Base-by-base conservation (phyloP, 2,329 filamentous ascomycete genomes). In the Cercospora sojina region DNA sequence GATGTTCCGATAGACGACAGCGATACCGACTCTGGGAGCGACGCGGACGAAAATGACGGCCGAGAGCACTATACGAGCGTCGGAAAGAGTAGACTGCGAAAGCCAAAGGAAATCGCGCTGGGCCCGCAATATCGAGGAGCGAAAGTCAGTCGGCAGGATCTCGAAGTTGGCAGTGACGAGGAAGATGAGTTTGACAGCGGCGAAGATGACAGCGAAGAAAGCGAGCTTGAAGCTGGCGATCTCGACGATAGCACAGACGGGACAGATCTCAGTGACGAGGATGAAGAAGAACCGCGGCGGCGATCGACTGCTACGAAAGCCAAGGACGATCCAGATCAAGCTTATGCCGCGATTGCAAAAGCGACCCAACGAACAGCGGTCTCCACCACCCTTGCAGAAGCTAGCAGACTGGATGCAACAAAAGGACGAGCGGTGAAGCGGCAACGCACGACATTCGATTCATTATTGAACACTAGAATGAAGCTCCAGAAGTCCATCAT, bases 401-500 rank as follows among this genome's bases (percentile, higher is more conserved):
- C 90, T 1, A 88, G 88, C 61, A 88, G 90, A 74, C 87, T 87
- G 62, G 95, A 98, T 76, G 88, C 90, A 4, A 87, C 89, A 49
- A 98, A 98, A 79, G 95, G 95, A 12, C 81, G 86, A 63, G 94
- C 94, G 0, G 91, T 99, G 41, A 94, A 93, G 73, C 84, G 88
- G 65, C 95, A 99, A 80, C 88, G 93, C 60, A 90, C 89, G 68
- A 88, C 90, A 0, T 99, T 97, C 75, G 94, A 98, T 72, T 87
- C 91, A 0, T 86, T 98, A 0, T 85, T 99, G 32, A 96, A 97
- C 79, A 86, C 93, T 13, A 89, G 95, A 20, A 97, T 99, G 75
- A 91, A 94, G 67, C 81, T 99, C 18, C 96, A 99, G 78, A 98
- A 97, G 78, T 92, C 91, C 1, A 81, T 99, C 13, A 86, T 95